phyloP scores from a whole-genome alignment of 371 early-diverging fungal genomes.

The Mortierella sp. region DNA sequence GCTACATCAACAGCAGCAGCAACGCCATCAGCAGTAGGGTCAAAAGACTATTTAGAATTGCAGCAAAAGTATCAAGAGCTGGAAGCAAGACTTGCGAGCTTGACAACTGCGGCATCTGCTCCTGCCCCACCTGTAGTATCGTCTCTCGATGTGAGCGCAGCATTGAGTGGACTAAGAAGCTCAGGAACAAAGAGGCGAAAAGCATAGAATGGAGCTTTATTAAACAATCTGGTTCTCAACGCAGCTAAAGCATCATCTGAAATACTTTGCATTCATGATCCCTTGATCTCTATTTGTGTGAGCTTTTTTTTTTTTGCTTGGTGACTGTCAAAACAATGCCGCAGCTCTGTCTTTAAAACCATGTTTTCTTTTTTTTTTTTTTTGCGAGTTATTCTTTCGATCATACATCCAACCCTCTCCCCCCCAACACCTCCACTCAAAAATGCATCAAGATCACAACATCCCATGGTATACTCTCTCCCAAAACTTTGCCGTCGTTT shows the following conservation, averaged over 20 bases:
- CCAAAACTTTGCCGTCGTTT: background rate
- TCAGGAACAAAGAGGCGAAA: slow-evolving; percentile 45
- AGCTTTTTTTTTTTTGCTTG: too few relatives aligned
- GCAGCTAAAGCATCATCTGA: too few relatives aligned
- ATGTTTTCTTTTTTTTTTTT: background rate
- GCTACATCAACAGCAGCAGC: background rate
- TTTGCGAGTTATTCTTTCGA: background rate
- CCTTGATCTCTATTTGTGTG: too few relatives aligned
- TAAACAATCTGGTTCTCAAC: background rate
- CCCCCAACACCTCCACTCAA: background rate
- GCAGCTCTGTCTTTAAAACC: too few relatives aligned
- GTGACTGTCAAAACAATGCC: background rate
- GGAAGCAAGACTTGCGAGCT: slow-evolving; percentile 35
- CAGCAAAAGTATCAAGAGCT: slow-evolving; percentile 39
- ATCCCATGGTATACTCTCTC: slow-evolving; percentile 31
- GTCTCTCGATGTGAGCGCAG: slow-evolving; percentile 43
- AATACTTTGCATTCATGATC: background rate
- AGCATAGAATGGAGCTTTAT: background rate
- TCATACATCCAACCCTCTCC: background rate
- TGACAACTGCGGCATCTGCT: slow-evolving; percentile 16
- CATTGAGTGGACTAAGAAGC: slow-evolving; percentile 46
- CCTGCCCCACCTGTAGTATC: slow-evolving; percentile 33
- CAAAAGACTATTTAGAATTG: slow-evolving; percentile 29
- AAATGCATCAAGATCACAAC: slow-evolving; percentile 36
- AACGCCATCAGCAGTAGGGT: background rate